A percentile compares a stretch with the other conserved stretches of the same genome.
These are phyloP conservation scores for Talaromyces sp. DNA, from an alignment of 2,329 filamentous ascomycete genomes.

Conservation along the genomic window DNA sequence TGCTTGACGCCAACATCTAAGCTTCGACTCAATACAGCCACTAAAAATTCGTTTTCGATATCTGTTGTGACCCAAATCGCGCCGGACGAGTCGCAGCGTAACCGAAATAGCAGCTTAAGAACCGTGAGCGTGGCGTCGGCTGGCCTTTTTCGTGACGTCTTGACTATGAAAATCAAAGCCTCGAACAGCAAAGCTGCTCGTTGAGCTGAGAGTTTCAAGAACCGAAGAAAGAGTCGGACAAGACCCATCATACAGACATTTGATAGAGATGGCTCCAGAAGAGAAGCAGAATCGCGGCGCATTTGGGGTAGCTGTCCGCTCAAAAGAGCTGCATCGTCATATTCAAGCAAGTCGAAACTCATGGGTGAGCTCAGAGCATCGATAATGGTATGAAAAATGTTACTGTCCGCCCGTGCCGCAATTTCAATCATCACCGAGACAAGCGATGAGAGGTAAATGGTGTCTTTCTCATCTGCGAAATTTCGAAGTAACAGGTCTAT, in stretches of 20 bases:
- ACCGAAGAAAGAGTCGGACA: constrained; percentile 70
- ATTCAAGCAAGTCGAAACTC: constrained; percentile 31
- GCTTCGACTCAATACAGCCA: constrained; percentile 66
- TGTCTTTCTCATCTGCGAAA: constrained; percentile 37
- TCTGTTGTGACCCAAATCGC: constrained; percentile 67
- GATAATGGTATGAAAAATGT: constrained; percentile 32
- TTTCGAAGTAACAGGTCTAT: constrained; percentile 32
- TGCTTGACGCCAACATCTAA: constrained; percentile 47
- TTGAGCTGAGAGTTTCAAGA: constrained; percentile 61
- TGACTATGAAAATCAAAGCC: constrained; percentile 61
- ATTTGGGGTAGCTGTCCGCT: constrained; percentile 21
- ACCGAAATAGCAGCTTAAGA: constrained; percentile 73
- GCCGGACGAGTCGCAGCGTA: constrained; percentile 77
- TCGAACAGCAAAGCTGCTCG: constrained; percentile 64
- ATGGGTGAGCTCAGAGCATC: constrained; percentile 36
- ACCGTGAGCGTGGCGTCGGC: constrained; percentile 68
- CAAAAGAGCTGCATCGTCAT: constrained; percentile 27
- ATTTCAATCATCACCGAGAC: constrained; percentile 38
- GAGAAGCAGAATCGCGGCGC: constrained; percentile 31
- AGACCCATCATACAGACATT: constrained; percentile 70
- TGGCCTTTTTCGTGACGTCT: constrained; percentile 56
- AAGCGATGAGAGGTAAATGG: constrained; percentile 38
- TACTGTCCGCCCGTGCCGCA: constrained; percentile 30
- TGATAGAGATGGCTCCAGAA: constrained; percentile 33
- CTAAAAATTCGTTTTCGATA: constrained; percentile 69